Conservation (phyloP, 2,329 filamentous ascomycete species). For the Nigrospora oryzae region DNA sequence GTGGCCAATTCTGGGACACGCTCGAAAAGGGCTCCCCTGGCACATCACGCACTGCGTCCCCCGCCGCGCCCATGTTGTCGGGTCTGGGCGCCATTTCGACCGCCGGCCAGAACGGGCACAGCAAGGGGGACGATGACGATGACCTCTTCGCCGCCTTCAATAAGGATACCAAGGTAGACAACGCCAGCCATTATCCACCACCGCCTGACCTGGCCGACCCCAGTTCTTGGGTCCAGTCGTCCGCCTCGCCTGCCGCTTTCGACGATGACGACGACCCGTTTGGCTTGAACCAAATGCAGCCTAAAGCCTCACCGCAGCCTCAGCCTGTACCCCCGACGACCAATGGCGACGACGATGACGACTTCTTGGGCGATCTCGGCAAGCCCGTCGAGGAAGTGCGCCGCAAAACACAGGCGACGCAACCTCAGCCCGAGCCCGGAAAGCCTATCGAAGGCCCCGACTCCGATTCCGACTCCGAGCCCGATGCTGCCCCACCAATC, state of each 20-base stretch:
- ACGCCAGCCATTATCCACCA: conserved; percentile 56
- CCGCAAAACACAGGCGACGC: conserved; percentile 30
- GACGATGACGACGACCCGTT: conserved; percentile 82
- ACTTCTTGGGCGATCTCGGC: conserved; percentile 56
- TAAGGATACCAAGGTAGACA: conserved; percentile 58
- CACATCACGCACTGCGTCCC: conserved; percentile 37
- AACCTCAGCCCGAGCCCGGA: conserved; percentile 40
- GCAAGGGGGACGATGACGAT: conserved; percentile 39
- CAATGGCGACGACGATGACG: conserved; percentile 49
- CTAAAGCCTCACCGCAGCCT: conserved; percentile 19
- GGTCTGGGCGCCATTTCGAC: too few relatives aligned
- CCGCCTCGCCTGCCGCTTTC: conserved; percentile 26
- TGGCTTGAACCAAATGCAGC: conserved; percentile 60
- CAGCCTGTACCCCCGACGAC: conserved; percentile 1
- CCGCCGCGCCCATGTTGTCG: conserved; percentile 13
- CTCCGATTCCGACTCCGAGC: conserved; percentile 32
- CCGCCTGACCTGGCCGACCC: conserved; percentile 45
- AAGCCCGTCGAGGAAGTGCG: conserved; percentile 58
- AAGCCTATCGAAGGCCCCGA: conserved; percentile 45
- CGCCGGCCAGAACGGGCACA: conserved; percentile 1
- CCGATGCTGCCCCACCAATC: conserved; percentile 7
- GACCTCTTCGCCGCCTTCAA: conserved; percentile 62
- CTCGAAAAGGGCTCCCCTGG: conserved; percentile 47
- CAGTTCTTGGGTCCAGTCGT: conserved; percentile 39
- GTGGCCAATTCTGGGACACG: conserved; percentile 67